These are phyloP conservation scores for Triangularia verruculosa DNA, from an alignment of 2,329 filamentous ascomycete genomes.

Conservation along the genomic window DNA sequence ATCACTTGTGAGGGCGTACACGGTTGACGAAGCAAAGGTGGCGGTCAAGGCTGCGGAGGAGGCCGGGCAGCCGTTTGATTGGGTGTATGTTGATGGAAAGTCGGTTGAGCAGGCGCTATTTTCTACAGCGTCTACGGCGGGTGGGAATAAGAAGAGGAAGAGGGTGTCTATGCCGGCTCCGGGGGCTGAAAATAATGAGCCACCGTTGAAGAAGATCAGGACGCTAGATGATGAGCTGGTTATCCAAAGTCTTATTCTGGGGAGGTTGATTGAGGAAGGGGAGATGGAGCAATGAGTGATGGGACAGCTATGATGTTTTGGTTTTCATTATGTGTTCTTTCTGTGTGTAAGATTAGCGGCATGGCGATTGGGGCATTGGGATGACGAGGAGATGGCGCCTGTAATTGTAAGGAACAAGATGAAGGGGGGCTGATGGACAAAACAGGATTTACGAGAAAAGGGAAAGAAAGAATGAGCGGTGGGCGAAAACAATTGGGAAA, in stretches of 20 bases:
- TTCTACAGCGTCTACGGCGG: conserved; percentile 24
- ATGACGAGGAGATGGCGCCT: not conserved
- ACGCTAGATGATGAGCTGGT: conserved; percentile 83
- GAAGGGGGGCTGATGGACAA: not conserved
- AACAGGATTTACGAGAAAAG: not conserved
- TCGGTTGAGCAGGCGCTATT: conserved; percentile 37
- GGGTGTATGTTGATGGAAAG: conserved; percentile 74
- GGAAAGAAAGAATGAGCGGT: not conserved
- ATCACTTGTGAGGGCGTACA: conserved; percentile 62
- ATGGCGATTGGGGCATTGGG: not conserved
- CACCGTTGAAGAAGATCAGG: conserved; percentile 52
- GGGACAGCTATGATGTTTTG: not conserved
- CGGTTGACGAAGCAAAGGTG: conserved; percentile 61
- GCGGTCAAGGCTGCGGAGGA: conserved; percentile 52
- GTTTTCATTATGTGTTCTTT: not conserved
- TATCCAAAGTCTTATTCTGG: conserved; percentile 88
- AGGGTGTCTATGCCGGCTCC: conserved; percentile 33
- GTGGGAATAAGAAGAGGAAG: conserved; percentile 29
- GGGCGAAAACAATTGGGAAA: no score
- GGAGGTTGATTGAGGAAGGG: conserved; percentile 66
- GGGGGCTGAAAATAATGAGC: conserved; percentile 17
- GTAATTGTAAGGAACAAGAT: not conserved
- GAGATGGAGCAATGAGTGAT: conserved; percentile 36
- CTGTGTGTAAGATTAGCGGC: not conserved
- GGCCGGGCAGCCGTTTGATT: conserved; percentile 58